Evolutionary conservation across 2,329 filamentous ascomycete genomes (phyloP).

Genomic region (Bipolaris cookei): DNA sequence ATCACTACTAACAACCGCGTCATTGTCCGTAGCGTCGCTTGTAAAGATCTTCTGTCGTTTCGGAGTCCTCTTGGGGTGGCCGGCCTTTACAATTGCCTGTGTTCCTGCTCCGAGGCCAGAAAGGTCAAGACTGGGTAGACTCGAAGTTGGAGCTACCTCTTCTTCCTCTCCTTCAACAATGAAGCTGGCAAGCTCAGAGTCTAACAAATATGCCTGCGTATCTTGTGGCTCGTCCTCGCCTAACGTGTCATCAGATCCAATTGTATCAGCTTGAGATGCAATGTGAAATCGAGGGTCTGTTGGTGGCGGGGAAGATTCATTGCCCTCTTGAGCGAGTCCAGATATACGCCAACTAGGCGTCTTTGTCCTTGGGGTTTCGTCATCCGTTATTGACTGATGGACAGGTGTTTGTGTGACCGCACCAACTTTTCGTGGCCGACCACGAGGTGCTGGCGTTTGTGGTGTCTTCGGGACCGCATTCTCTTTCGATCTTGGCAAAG

Average conservation of each 20-base stretch:
- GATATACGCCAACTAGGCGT: slow-evolving; percentile 37
- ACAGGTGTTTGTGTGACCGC: slow-evolving; percentile 27
- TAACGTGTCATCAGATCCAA: slow-evolving; percentile 55
- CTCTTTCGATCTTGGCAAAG: slow-evolving; percentile 17
- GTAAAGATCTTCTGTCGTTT: slow-evolving; percentile 45
- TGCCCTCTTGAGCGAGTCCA: slow-evolving; percentile 42
- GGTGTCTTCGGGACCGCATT: slow-evolving; percentile 20
- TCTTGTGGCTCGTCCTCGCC: slow-evolving; percentile 48
- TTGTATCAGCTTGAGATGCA: slow-evolving; percentile 47
- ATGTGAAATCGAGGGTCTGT: slow-evolving; percentile 49
- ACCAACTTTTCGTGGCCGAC: slow-evolving; percentile 30
- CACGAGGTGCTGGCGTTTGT: slow-evolving; percentile 32
- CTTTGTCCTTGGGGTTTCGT: slow-evolving; percentile 23
- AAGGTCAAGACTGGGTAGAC: slow-evolving; percentile 38
- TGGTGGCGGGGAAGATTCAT: slow-evolving; percentile 47
- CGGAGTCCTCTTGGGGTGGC: slow-evolving; percentile 26
- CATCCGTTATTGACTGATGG: slow-evolving; percentile 17
- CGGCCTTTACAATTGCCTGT: slow-evolving; percentile 41
- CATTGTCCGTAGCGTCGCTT: slow-evolving; percentile 43
- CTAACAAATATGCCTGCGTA: slow-evolving; percentile 50
- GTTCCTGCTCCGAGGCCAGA: slow-evolving; percentile 41
- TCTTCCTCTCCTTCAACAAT: slow-evolving; percentile 53
- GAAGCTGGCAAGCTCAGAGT: slow-evolving; percentile 56
- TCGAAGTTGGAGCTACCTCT: slow-evolving; percentile 40
- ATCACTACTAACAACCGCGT: slow-evolving; percentile 45